These are phyloP conservation scores for Taphrina sp. DNA, from an alignment of 1,139 yeast species.

Conservation along the genomic window DNA sequence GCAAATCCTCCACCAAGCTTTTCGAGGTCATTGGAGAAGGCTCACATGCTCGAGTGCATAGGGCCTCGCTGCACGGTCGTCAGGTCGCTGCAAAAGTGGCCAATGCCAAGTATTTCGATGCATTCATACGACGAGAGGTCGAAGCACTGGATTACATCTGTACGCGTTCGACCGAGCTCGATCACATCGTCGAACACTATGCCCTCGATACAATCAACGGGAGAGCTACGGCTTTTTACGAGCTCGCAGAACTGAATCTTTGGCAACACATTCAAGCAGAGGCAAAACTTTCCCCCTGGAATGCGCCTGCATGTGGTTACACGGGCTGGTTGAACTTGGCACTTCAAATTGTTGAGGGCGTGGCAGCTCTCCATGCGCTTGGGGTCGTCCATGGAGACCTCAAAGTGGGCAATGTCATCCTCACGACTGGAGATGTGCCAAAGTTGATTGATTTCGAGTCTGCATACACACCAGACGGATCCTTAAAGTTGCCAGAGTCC, in stretches of 20 bases:
- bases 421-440: constrained; percentile 69
- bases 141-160: constrained; percentile 10
- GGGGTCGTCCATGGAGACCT: constrained; percentile 94
- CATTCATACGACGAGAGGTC: constrained; percentile 12
- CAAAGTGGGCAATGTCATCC: constrained; percentile 84
- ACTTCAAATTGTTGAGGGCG: neutral
- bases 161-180: constrained; percentile 1
- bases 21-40: constrained; percentile 9
- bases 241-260: constrained; percentile 6
- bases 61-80: constrained; percentile 6
- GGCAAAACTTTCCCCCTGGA: neutral
- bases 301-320: constrained; percentile 2
- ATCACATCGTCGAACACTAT: constrained; percentile 12
- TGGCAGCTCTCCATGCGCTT: constrained; percentile 61
- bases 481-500: neutral
- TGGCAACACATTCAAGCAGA: neutral
- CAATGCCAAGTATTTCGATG: neutral
- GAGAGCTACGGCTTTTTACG: constrained; percentile 3
- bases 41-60: constrained; percentile 9
- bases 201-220: neutral
- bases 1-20: neutral
- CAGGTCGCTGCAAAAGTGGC: constrained; percentile 24
- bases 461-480: constrained; percentile 7
- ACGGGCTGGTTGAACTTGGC: constrained; percentile 8
- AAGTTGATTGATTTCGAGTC: constrained; percentile 83